Evolutionary conservation across 257 asterid species (phyloP), one percentile per base, ranked within the genome.

Genomic region (Gynochthodes officinalis): DNA sequence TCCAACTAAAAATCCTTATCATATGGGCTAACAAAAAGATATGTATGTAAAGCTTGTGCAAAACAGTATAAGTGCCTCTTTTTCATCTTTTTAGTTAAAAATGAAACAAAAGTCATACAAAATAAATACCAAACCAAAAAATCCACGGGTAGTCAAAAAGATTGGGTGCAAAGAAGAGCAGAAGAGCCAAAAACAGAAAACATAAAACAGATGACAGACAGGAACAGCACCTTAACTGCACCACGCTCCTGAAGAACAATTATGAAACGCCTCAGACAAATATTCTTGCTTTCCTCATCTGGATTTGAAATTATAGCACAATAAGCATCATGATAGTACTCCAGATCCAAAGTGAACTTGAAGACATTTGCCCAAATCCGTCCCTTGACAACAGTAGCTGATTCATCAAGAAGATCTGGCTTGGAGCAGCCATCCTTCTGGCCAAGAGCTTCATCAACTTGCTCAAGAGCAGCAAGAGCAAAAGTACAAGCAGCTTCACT

Each of bases 271-370:
- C 99, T 89, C 83, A 94, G 84, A 79, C 98, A 91, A 58, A 85
- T 84, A 76, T 69, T 85, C 87, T 86, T 88, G 93, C 95, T 94
- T 81, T 94, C 99, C 71, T 88, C 98, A 62, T 94, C 99, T 14
- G 99, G 99, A 76, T 94, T 94, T 81, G 98, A 87, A 77, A 90
- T 81, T 79, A 94, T 89, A 27, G 99, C 95, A 80, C 98, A 88
- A 77, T 94, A 94, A 32, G 99, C 99, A 82, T 91, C 99, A 65
- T 86, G 83, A 81, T 88, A 94, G 63, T 82, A 80, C 70, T 81
- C 78, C 72, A 87, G 87, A 83, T 94, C 98, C 80, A 94, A 82
- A 67, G 89, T 78, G 73, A 91, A 89, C 78, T 86, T 88, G 81
- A 94, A 94, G 68, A 91, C 90, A 74, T 94, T 91, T 15, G 93